A percentile compares a stretch with the other conserved stretches of the same genome.
These are phyloP conservation scores for Mercurialis annua DNA, from an alignment of 345 rosid genomes.

Conservation along the genomic window DNA sequence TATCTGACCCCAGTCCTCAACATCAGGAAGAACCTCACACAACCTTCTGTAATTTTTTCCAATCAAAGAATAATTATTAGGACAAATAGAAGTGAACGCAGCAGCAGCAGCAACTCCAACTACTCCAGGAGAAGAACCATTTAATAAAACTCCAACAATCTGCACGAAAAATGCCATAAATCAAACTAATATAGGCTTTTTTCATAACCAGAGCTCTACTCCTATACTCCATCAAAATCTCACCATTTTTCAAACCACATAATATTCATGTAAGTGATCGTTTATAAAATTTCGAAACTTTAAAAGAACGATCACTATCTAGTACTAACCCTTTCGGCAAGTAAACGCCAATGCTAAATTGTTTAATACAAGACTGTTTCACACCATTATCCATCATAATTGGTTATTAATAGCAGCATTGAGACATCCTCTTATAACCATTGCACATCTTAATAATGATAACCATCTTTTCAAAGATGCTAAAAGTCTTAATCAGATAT, in stretches of 20 bases:
- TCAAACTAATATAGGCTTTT: background rate
- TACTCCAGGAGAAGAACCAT: conserved; percentile 83
- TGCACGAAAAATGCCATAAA: conserved; percentile 32
- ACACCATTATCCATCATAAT: conserved; percentile 18
- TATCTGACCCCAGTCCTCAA: conserved; percentile 99
- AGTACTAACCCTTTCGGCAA: conserved; percentile 16
- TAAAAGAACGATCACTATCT: background rate
- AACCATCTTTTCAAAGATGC: too few species aligned
- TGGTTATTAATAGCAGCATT: conserved; percentile 13
- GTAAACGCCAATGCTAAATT: conserved; percentile 16
- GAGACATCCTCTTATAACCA: too few species aligned
- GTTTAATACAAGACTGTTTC: conserved; percentile 27
- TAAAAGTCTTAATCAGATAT: too few species aligned
- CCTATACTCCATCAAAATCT: conserved; percentile 22
- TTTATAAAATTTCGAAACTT: background rate
- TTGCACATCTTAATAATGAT: too few species aligned
- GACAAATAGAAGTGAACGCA: conserved; percentile 82
- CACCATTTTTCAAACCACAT: conserved; percentile 17
- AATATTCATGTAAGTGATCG: background rate
- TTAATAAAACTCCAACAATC: conserved; percentile 76
- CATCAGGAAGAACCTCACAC: conserved; percentile 92
- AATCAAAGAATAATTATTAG: conserved; percentile 70
- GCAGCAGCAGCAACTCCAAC: conserved; percentile 98
- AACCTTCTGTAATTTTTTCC: conserved; percentile 64
- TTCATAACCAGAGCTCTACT: conserved; percentile 19